Conservation (phyloP, 108 stramenopile genomes). For the Discostella stelligeroides region DNA sequence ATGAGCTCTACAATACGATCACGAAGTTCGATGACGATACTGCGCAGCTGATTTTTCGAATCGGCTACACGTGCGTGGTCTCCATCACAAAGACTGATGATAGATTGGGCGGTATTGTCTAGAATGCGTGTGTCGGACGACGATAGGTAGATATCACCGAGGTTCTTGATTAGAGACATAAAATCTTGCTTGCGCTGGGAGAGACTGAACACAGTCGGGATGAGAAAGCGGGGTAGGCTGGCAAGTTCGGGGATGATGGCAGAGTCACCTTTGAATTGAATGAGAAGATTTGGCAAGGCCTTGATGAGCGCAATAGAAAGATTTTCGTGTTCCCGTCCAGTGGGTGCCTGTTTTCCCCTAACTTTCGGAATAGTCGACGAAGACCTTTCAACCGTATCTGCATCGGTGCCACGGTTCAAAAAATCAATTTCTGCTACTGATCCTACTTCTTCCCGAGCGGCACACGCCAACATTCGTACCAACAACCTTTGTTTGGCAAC, state of each 20-base stretch:
- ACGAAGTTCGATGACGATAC: constrained; percentile 56
- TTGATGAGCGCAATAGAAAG: constrained; percentile 70
- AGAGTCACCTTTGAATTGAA: constrained; percentile 77
- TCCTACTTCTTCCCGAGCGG: constrained; percentile 68
- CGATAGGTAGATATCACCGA: constrained; percentile 63
- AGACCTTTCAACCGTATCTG: constrained; percentile 25
- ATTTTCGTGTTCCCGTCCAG: constrained; percentile 52
- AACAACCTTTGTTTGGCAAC: constrained; percentile 76
- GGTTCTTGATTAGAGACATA: constrained; percentile 60
- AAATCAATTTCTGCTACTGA: constrained; percentile 45
- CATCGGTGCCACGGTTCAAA: constrained; percentile 33
- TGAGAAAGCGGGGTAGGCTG: constrained; percentile 68
- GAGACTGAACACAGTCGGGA: constrained; percentile 69
- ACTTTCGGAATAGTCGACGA: constrained; percentile 23
- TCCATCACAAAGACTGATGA: constrained; percentile 60
- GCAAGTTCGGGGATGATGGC: constrained; percentile 63
- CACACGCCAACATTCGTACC: constrained; percentile 68
- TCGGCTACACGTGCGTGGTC: constrained; percentile 72
- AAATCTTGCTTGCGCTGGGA: constrained; percentile 79
- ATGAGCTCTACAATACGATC: constrained; percentile 64
- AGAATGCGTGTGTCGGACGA: constrained; percentile 70
- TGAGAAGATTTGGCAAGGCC: constrained; percentile 70
- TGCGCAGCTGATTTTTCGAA: constrained; percentile 59
- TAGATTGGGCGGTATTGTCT: constrained; percentile 55
- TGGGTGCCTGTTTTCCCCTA: constrained; percentile 19